Evolutionary conservation across 768 basidiomycete species (phyloP).

Genomic region (Amanita pallidorosea): DNA sequence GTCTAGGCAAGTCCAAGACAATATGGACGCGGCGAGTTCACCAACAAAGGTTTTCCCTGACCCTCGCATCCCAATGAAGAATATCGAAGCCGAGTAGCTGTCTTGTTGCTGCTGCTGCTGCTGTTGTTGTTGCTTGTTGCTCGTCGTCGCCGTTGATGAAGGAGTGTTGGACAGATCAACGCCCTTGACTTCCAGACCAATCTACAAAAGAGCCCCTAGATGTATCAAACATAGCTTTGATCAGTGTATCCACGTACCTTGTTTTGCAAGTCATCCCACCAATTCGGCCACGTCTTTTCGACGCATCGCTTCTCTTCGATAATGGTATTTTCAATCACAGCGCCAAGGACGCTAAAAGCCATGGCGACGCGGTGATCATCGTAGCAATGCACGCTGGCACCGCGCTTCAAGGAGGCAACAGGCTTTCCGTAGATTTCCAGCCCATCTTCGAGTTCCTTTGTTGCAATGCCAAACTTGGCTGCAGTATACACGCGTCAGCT

Average conservation of each 20-base stretch:
- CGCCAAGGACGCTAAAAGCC: conserved; percentile 88
- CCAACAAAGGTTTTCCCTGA: conserved; percentile 92
- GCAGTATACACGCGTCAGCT: conserved; percentile 3
- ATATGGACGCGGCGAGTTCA: conserved; percentile 56
- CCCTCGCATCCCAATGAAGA: conserved; percentile 94
- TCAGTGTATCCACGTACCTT: conserved; percentile 42
- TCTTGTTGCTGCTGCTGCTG: conserved; percentile 13
- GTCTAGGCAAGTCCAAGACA: conserved; percentile 69
- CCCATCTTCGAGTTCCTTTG: conserved; percentile 87
- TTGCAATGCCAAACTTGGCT: conserved; percentile 94
- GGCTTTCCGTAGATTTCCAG: conserved; percentile 81
- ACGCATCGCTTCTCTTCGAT: conserved; percentile 97
- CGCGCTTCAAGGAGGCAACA: conserved; percentile 46
- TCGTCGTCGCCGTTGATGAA: conserved; percentile 29
- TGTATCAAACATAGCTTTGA: neutral
- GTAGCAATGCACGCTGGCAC: conserved; percentile 88
- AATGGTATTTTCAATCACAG: conserved; percentile 61
- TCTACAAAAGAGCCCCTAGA: conserved; percentile 31
- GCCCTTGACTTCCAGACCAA: conserved; percentile 81
- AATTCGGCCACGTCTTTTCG: conserved; percentile 99
- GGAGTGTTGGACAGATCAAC: conserved; percentile 50
- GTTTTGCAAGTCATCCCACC: conserved; percentile 98
- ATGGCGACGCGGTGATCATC: conserved; percentile 99
- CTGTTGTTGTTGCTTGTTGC: conserved; percentile 18
- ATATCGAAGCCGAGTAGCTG: conserved; percentile 42